Evolutionary conservation across 192 early-diverging fungal genomes (phyloP).

Genomic region (Umbelopsis isabellina): DNA sequence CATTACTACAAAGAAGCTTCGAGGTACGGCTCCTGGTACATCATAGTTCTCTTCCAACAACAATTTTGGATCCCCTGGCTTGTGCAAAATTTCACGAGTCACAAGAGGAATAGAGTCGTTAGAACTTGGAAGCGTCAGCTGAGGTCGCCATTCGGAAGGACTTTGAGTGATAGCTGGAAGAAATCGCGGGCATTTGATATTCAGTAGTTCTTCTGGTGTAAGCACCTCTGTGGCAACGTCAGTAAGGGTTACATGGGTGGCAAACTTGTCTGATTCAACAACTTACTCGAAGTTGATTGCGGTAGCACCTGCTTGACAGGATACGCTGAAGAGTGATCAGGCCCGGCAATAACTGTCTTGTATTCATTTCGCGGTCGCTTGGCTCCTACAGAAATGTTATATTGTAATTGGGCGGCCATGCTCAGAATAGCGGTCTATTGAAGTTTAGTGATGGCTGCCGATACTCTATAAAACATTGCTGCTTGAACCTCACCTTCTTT

Average conservation of each 20-base stretch:
- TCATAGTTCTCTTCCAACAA: slow-evolving; percentile 47
- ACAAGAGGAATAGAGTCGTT: slow-evolving; percentile 36
- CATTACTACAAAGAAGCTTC: slow-evolving; percentile 64
- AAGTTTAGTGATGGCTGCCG: neutral
- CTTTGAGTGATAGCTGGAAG: slow-evolving; percentile 8
- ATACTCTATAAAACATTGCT: no score
- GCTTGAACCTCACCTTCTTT: neutral
- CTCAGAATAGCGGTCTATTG: neutral
- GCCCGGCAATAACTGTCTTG: neutral
- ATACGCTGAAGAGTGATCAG: neutral
- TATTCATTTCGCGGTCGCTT: slow-evolving; percentile 1
- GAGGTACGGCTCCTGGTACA: slow-evolving; percentile 47
- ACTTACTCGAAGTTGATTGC: neutral
- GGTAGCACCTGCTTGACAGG: slow-evolving; percentile 2
- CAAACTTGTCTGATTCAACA: neutral
- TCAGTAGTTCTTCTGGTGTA: neutral
- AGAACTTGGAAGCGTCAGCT: slow-evolving; percentile 1
- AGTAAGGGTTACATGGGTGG: neutral
- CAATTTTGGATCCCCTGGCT: slow-evolving; percentile 42
- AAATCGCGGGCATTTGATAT: slow-evolving; percentile 18
- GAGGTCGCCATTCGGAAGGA: slow-evolving; percentile 19
- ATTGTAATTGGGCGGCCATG: slow-evolving; percentile 9
- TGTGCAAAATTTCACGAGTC: slow-evolving; percentile 46
- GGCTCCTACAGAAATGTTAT: neutral
- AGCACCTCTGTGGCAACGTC: neutral